These are phyloP conservation scores for Trypanosoma theileri DNA, from an alignment of 208 protist genomes.

Conservation along the genomic window DNA sequence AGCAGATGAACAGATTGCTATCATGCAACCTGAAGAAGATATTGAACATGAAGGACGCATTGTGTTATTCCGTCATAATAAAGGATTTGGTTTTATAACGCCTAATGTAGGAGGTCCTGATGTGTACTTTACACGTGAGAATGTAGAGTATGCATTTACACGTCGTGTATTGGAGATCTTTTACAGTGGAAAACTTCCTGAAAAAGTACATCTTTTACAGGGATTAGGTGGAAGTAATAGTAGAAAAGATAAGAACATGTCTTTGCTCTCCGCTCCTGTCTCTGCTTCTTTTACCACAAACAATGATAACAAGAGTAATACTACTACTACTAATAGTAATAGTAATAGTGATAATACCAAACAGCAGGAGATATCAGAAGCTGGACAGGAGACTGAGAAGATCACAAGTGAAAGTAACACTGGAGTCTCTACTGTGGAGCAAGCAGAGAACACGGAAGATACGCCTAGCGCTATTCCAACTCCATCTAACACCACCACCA, in stretches of 20 bases:
- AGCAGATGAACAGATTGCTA: slow-evolving; percentile 63
- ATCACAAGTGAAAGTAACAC: too few relatives aligned
- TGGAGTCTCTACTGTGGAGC: background rate
- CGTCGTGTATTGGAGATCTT: slow-evolving; percentile 51
- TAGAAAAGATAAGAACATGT: too few relatives aligned
- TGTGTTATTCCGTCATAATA: slow-evolving; percentile 61
- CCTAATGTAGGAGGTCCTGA: slow-evolving; percentile 75
- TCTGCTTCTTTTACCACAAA: too few relatives aligned
- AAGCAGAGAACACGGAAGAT: background rate
- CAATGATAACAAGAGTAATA: too few relatives aligned
- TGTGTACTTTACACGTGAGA: slow-evolving; percentile 76
- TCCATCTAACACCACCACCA: background rate
- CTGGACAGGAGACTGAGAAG: too few relatives aligned
- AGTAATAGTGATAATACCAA: too few relatives aligned
- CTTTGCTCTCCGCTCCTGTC: too few relatives aligned
- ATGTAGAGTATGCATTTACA: slow-evolving; percentile 64
- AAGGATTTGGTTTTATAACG: slow-evolving; percentile 78
- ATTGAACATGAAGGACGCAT: slow-evolving; percentile 51
- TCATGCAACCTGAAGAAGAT: slow-evolving; percentile 65
- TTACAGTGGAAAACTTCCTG: slow-evolving; percentile 26
- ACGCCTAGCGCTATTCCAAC: background rate
- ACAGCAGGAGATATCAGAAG: too few relatives aligned
- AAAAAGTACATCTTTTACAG: background rate
- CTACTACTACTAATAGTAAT: too few relatives aligned
- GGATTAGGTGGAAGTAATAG: background rate